phyloP scores from a whole-genome alignment of 139 green algal species.

The Chlamydomonas sp. region DNA sequence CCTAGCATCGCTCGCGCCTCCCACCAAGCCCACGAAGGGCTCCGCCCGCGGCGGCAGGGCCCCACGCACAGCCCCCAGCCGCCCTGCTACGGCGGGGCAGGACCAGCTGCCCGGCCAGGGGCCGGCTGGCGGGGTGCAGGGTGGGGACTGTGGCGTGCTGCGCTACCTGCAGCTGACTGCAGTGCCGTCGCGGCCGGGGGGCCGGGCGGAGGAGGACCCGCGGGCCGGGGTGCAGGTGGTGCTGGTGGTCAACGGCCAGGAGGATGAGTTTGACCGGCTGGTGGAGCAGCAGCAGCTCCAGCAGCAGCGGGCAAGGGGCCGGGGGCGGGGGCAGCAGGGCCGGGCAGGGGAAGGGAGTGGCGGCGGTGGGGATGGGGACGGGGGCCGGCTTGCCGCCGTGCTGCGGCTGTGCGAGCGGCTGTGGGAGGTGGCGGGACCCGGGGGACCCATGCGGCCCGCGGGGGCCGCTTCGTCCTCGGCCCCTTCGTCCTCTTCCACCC shows the following conservation, averaged over 20 bases:
- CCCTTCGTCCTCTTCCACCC: too few relatives aligned
- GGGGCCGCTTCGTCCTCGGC: neutral
- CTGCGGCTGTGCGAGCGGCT: constrained; percentile 18
- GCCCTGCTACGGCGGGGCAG: constrained; percentile 6
- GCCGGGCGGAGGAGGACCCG: constrained; percentile 42
- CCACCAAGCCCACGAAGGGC: too few relatives aligned
- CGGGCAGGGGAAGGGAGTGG: neutral
- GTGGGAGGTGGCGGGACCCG: constrained; percentile 3
- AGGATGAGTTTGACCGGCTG: too few relatives aligned
- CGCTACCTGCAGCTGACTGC: constrained; percentile 76
- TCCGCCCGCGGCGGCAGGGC: too few relatives aligned
- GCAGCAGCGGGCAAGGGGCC: neutral
- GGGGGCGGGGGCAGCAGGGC: neutral
- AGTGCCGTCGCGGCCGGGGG: constrained; percentile 26
- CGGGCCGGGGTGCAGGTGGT: constrained; percentile 54
- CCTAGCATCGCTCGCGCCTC: neutral
- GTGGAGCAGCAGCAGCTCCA: neutral
- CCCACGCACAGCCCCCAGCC: neutral
- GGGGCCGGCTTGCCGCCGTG: neutral
- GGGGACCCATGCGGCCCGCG: neutral
- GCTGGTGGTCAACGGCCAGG: constrained; percentile 59
- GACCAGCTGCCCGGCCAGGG: too few relatives aligned
- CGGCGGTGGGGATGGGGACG: neutral
- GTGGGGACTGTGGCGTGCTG: constrained; percentile 44
- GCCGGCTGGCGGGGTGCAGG: neutral